Evolutionary conservation across 805 yeast species (phyloP).

Genomic region (Metschnikowia kunwiensis): DNA sequence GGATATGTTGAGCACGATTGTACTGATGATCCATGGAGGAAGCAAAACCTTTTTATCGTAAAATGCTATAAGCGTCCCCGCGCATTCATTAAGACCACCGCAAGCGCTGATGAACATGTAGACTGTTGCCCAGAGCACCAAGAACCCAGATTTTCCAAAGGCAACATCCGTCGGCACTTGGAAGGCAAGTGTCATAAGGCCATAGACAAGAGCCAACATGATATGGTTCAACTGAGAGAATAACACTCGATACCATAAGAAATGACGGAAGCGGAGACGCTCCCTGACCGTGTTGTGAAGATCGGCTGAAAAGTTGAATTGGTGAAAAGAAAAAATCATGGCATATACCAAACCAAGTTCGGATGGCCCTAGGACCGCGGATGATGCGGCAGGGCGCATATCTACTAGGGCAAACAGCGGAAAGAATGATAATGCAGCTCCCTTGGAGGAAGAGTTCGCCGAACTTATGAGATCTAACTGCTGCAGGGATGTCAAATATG

Average conservation of each 20-base stretch:
- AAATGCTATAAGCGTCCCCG: conserved; percentile 20
- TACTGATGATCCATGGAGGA: conserved; percentile 31
- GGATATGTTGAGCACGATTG: conserved; percentile 29
- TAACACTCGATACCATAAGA: conserved; percentile 25
- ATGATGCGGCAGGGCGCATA: conserved; percentile 18
- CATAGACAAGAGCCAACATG: conserved; percentile 29
- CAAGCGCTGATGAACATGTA: conserved; percentile 28
- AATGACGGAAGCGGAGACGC: conserved; percentile 24
- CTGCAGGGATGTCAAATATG: conserved; percentile 17
- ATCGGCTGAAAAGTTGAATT: conserved; percentile 31
- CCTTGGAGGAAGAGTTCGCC: conserved; percentile 13
- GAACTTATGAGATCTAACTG: conserved; percentile 9
- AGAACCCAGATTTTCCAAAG: conserved; percentile 31
- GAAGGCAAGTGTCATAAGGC: conserved; percentile 31
- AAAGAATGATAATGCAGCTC: conserved; percentile 18
- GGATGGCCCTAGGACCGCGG: conserved; percentile 32
- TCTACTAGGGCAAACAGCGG: conserved; percentile 26
- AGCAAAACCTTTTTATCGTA: conserved; percentile 20
- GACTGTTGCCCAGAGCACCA: conserved; percentile 34
- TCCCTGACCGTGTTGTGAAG: conserved; percentile 22
- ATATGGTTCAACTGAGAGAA: conserved; percentile 31
- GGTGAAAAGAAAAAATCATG: conserved; percentile 32
- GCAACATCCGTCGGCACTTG: conserved; percentile 25
- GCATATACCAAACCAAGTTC: conserved; percentile 34
- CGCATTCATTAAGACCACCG: conserved; percentile 29